Evolutionary conservation across 805 yeast species (phyloP).

Genomic region (Sungouiozyma intestinalis): DNA sequence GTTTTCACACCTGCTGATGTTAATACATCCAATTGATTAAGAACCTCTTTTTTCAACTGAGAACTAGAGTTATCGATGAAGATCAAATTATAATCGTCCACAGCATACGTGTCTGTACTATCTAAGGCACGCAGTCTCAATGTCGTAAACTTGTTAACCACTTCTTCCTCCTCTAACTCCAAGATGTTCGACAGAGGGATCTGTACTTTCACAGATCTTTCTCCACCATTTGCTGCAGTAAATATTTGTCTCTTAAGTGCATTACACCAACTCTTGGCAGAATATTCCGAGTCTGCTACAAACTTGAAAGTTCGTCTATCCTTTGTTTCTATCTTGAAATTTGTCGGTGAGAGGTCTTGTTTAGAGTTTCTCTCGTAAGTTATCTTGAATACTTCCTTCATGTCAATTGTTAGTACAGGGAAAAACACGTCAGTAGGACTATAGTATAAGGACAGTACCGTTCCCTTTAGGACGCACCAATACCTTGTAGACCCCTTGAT

Average conservation of each 20-base stretch:
- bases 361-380: slow-evolving; percentile 31
- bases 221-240: slow-evolving; percentile 50
- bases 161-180: slow-evolving; percentile 45
- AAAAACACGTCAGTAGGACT: slow-evolving; percentile 75
- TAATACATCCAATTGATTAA: slow-evolving; percentile 18
- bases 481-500: slow-evolving; percentile 33
- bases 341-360: slow-evolving; percentile 22
- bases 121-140: slow-evolving; percentile 54
- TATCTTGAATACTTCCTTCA: slow-evolving; percentile 51
- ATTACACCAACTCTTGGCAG: slow-evolving; percentile 77
- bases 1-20: slow-evolving; percentile 4
- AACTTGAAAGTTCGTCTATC: slow-evolving; percentile 46
- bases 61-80: slow-evolving; percentile 43
- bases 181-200: slow-evolving; percentile 63
- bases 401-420: slow-evolving; percentile 66
- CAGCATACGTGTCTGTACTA: slow-evolving; percentile 38
- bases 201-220: slow-evolving; percentile 64
- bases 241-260: slow-evolving; percentile 67
- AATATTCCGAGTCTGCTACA: slow-evolving; percentile 57
- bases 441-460: slow-evolving; percentile 56
- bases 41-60: slow-evolving; percentile 33
- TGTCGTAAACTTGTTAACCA: slow-evolving; percentile 47
- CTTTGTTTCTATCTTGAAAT: slow-evolving; percentile 52
- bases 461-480: slow-evolving; percentile 73
- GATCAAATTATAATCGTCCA: slow-evolving; percentile 63